Conservation (phyloP, 2,329 filamentous ascomycete genomes). For the Penicillium occitanis region DNA sequence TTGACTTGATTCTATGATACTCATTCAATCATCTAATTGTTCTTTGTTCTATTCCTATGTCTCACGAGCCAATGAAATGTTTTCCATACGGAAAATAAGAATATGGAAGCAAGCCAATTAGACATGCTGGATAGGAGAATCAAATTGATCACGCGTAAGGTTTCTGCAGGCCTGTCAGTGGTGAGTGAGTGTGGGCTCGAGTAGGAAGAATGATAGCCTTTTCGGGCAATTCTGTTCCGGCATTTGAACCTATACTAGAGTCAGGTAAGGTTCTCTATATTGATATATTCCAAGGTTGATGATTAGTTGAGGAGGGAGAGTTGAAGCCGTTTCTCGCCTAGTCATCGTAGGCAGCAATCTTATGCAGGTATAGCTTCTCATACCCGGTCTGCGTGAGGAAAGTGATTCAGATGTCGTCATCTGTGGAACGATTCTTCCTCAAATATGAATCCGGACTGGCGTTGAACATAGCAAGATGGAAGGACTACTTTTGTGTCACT, state of each 20-base stretch:
- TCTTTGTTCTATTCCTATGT: not conserved
- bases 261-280: not conserved
- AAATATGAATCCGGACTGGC: not conserved
- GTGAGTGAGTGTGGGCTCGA: not conserved
- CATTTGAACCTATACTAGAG: not conserved
- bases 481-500: not conserved
- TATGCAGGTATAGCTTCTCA: not conserved
- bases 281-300: not conserved
- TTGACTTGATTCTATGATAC: not conserved
- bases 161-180: not conserved
- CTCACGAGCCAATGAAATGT: not conserved
- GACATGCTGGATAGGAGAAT: not conserved
- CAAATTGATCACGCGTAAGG: conserved; percentile 1
- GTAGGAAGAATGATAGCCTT: not conserved
- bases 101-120: not conserved
- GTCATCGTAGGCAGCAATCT: not conserved
- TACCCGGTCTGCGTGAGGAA: not conserved
- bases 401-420: not conserved
- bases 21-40: not conserved
- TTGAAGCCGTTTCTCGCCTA: not conserved
- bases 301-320: not conserved
- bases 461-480: not conserved
- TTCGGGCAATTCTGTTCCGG: not conserved
- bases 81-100: not conserved
- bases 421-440: conserved; percentile 4